A percentile compares a stretch with the other conserved stretches of the same genome.
These are phyloP conservation scores for Aspergillus nomiae DNA, from an alignment of 2,329 filamentous ascomycete species.

Conservation along the genomic window DNA sequence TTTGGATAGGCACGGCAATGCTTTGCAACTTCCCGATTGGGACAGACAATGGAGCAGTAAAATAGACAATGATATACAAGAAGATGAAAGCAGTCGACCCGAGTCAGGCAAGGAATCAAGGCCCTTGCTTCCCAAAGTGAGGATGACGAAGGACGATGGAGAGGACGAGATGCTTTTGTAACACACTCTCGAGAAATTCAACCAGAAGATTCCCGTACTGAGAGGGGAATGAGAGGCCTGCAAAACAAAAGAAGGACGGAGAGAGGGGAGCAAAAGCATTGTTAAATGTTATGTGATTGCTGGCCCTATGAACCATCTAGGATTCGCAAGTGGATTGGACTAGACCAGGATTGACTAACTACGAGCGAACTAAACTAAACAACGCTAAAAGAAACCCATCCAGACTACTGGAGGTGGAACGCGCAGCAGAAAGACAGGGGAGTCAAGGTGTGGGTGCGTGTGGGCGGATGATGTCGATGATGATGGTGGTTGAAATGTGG, in stretches of 20 bases:
- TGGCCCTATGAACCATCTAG: slow-evolving; percentile 27
- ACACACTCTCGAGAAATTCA: slow-evolving; percentile 3
- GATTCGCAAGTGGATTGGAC: slow-evolving; percentile 18
- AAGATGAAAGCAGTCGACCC: neutral
- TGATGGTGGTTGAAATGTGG: slow-evolving; percentile 17
- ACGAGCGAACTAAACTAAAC: slow-evolving; percentile 18
- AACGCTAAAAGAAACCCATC: slow-evolving; percentile 21
- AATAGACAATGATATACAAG: neutral
- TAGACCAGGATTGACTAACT: slow-evolving; percentile 22
- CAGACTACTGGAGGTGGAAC: slow-evolving; percentile 20
- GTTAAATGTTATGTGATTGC: slow-evolving; percentile 33
- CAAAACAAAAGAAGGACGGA: slow-evolving; percentile 13
- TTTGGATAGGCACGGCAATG: neutral
- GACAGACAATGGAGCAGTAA: neutral
- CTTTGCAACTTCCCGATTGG: neutral
- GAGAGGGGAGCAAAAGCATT: slow-evolving; percentile 27
- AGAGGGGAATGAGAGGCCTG: slow-evolving; percentile 11
- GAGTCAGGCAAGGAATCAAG: slow-evolving; percentile 1
- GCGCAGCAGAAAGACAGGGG: slow-evolving; percentile 19
- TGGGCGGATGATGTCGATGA: slow-evolving; percentile 20
- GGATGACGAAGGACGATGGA: slow-evolving; percentile 3
- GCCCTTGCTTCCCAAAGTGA: slow-evolving; percentile 8
- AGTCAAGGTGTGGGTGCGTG: slow-evolving; percentile 18
- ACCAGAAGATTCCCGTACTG: slow-evolving; percentile 7
- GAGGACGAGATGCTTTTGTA: slow-evolving; percentile 7